These are phyloP conservation scores for Conidiobolus incongruus DNA, from an alignment of 371 early-diverging fungal genomes.

Conservation along the genomic window DNA sequence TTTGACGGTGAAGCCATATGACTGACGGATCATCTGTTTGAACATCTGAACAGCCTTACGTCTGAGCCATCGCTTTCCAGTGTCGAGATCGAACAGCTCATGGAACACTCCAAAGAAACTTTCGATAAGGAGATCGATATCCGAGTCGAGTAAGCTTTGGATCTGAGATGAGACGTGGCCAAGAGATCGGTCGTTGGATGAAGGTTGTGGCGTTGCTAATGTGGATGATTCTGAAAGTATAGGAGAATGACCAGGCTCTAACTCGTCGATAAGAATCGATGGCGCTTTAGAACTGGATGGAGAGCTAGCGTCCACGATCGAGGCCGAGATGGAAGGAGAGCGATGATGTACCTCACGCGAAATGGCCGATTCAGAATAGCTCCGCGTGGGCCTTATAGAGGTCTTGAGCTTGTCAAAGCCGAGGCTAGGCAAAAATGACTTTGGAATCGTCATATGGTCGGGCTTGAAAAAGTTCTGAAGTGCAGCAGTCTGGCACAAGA, in stretches of 20 bases:
- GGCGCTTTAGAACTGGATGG: background rate
- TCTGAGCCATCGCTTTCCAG: slow-evolving; percentile 8
- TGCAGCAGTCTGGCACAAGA: slow-evolving; percentile 6
- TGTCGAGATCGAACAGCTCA: slow-evolving; percentile 9
- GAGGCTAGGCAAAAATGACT: too few relatives aligned
- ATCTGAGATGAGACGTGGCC: too few relatives aligned
- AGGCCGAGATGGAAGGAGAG: background rate
- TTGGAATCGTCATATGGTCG: slow-evolving; percentile 5
- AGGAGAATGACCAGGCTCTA: too few relatives aligned
- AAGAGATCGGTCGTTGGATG: slow-evolving; percentile 3
- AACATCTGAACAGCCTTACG: slow-evolving; percentile 8
- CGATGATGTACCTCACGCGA: too few relatives aligned
- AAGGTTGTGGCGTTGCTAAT: background rate
- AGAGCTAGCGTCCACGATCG: background rate
- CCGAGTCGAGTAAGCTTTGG: too few relatives aligned
- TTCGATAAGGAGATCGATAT: slow-evolving; percentile 9
- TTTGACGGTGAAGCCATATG: slow-evolving; percentile 6
- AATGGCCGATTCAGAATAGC: background rate
- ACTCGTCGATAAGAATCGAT: background rate
- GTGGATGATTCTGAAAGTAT: too few relatives aligned
- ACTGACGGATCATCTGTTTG: slow-evolving; percentile 6
- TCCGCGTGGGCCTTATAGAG: too few relatives aligned
- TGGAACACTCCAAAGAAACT: slow-evolving; percentile 7
- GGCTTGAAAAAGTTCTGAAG: slow-evolving; percentile 8
- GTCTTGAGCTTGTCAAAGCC: too few relatives aligned